Evolutionary conservation across 2,329 filamentous ascomycete genomes (phyloP).

Genomic region (Penicillium hesseltinei): DNA sequence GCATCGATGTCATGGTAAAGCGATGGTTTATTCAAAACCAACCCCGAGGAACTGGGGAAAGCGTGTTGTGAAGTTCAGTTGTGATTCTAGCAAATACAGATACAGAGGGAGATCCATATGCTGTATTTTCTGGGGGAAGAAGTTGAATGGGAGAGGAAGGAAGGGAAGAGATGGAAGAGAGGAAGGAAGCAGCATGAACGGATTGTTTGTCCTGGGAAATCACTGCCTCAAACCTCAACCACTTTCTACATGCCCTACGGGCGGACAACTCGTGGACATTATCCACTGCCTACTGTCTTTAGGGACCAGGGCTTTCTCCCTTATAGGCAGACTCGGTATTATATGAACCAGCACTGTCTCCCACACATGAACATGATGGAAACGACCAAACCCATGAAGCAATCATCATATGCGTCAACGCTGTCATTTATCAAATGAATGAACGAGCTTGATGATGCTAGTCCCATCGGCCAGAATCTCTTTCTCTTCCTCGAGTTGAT

Average conservation of each 20-base stretch:
- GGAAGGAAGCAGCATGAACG: background rate
- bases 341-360: background rate
- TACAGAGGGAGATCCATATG: background rate
- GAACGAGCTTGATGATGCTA: conserved; percentile 58
- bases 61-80: background rate
- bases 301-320: background rate
- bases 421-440: conserved; percentile 13
- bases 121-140: background rate
- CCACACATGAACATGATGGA: background rate
- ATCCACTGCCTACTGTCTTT: background rate
- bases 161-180: background rate
- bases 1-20: background rate
- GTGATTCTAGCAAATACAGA: background rate
- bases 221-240: background rate
- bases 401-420: background rate
- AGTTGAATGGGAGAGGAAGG: background rate
- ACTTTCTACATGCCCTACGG: background rate
- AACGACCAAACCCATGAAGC: no score
- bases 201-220: background rate
- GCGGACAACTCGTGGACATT: background rate
- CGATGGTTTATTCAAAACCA: background rate
- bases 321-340: background rate
- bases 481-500: conserved; percentile 61
- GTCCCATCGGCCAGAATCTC: conserved; percentile 66
- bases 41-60: background rate